Evolutionary conservation across 768 basidiomycete genomes (phyloP), one percentile per base, ranked within the genome.

Genomic region (Lentinula boryana): DNA sequence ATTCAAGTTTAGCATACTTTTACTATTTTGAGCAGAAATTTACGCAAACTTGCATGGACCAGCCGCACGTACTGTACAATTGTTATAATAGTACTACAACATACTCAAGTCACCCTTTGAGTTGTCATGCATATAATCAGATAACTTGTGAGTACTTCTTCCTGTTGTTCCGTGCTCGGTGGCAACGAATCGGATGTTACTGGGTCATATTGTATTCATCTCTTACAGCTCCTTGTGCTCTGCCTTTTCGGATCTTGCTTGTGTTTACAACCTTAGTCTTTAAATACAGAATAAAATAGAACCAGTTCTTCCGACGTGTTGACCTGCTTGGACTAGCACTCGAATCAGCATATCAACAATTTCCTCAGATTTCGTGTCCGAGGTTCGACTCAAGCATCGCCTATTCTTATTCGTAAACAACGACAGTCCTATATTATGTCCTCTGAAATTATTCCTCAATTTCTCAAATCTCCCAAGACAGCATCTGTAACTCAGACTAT

Each of bases 391-490:
- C 36, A 38, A 38, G 8, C 36, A 13, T 38, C 36, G 36, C 16
- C 1, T 43, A n/a, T 43, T n/a, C 41, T 13, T 43, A 43, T n/a
- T 43, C 41, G 5, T 21, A 21, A 10, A 9, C 21, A 48, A 48
- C 46, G 46, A 48, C 36, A 27, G 27, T 3, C 27, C 27, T 43
- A 43, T 5, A 43, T 46, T 36, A 35, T 31, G 27, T 43, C 54
- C 44, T 46, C 60, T 48, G 54, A 58, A 13, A 23, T 48, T n/a
- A 40, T 35, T 13, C 58, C 62, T 13, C 71, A 70, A 62, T 91
- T 88, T 71, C 74, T 93, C 63, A 63, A 72, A 55, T 74, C 88
- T 60, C 91, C 92, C 38, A 87, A 84, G 75, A 93, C 90, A 0
- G 80, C 85, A 41, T 91, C 90, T 54, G 93, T 95, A 70, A 73